A percentile compares a stretch with the other conserved stretches of the same genome.
These are phyloP conservation scores for Mytilinidion resinicola DNA, from an alignment of 495 filamentous ascomycete genomes.

Conservation along the genomic window DNA sequence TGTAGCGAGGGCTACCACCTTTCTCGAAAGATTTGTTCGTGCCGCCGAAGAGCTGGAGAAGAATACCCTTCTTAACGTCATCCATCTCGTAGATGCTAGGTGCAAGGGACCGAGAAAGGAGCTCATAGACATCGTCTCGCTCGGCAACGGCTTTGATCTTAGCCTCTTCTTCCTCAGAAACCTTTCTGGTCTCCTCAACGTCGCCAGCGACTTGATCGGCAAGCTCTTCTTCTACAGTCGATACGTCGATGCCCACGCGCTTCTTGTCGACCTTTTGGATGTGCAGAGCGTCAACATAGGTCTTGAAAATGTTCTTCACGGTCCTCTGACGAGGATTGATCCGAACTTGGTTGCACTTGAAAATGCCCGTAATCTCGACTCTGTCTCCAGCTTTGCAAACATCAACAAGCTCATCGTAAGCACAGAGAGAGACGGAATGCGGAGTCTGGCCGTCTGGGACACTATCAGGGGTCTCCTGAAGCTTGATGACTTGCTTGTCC, in stretches of 20 bases:
- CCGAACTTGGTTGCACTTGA: conserved; percentile 89
- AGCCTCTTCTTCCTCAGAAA: conserved; percentile 83
- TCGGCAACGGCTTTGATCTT: conserved; percentile 78
- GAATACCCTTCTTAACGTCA: conserved; percentile 96
- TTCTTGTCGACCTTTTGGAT: conserved; percentile 95
- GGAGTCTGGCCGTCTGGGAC: conserved; percentile 94
- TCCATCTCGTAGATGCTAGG: conserved; percentile 98
- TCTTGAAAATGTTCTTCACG: conserved; percentile 94
- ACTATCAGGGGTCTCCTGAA: conserved; percentile 94
- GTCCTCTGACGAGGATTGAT: conserved; percentile 88
- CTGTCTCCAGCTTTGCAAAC: conserved; percentile 96
- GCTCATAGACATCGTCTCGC: conserved; percentile 85
- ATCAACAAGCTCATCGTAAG: conserved; percentile 95
- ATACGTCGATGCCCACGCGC: conserved; percentile 83
- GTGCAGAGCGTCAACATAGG: conserved; percentile 90
- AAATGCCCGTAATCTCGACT: conserved; percentile 93
- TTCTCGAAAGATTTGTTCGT: conserved; percentile 99
- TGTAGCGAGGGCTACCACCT: conserved; percentile 88
- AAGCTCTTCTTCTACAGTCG: conserved; percentile 82
- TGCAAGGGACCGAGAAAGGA: conserved; percentile 84
- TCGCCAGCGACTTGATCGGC: conserved; percentile 66
- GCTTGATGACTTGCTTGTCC: conserved; percentile 97
- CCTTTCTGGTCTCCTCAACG: conserved; percentile 73
- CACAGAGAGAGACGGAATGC: conserved; percentile 95
- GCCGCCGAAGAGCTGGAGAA: conserved; percentile 92